A percentile compares a stretch with the other conserved stretches of the same genome.
phyloP scores from a whole-genome alignment of 2,329 filamentous ascomycete species.

The Lecanicillium sp. region DNA sequence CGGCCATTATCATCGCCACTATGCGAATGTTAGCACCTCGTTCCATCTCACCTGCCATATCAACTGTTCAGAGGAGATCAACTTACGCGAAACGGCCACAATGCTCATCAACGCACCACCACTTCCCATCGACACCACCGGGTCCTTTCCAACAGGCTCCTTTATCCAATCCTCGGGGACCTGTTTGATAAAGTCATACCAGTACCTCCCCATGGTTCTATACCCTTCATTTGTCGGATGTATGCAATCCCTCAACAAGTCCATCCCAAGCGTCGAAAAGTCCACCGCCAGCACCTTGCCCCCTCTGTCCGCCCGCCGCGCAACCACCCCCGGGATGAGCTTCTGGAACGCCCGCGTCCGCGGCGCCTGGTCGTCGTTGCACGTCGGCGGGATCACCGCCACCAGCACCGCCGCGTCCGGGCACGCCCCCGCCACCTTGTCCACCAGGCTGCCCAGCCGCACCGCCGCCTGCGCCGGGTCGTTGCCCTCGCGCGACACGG shows the following conservation, averaged over 20 bases:
- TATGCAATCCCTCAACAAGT: constrained; percentile 17
- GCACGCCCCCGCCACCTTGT: background rate
- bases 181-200: constrained; percentile 21
- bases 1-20: too few relatives aligned
- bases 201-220: constrained; percentile 18
- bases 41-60: too few relatives aligned
- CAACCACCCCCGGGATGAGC: background rate
- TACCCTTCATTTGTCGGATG: constrained; percentile 20
- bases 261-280: background rate
- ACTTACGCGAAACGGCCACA: background rate
- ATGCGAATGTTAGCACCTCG: too few relatives aligned
- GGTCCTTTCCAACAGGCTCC: constrained; percentile 14
- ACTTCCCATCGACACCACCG: background rate
- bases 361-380: background rate
- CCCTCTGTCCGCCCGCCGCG: background rate
- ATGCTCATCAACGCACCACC: background rate
- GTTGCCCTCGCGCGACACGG: background rate
- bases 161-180: constrained; percentile 19
- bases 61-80: too few relatives aligned
- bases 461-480: background rate
- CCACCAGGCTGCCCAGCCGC: background rate
- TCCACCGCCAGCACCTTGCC: background rate
- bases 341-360: background rate
- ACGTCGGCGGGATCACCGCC: background rate
- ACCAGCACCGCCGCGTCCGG: background rate